Evolutionary conservation across 2,329 filamentous ascomycete species (phyloP).

Genomic region (Aaosphaeria arxii): DNA sequence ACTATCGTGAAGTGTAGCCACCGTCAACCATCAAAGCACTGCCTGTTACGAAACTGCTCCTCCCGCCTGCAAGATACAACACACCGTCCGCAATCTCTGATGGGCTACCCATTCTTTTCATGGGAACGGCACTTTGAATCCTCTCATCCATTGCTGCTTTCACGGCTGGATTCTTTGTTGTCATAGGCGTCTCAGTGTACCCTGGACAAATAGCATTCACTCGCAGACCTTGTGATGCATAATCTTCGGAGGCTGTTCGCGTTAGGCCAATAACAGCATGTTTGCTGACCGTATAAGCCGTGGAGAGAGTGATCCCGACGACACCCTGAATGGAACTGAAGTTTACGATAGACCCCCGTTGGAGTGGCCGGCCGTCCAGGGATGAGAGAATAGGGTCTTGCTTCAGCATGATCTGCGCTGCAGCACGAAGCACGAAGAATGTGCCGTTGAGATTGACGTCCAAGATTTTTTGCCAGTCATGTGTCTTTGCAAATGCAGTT

Average conservation of each 20-base stretch:
- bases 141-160: conserved; percentile 22
- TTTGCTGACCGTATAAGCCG: conserved; percentile 37
- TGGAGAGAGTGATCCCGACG: conserved; percentile 40
- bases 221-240: conserved; percentile 40
- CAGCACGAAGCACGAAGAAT: conserved; percentile 42
- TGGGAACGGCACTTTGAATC: conserved; percentile 18
- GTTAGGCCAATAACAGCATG: conserved; percentile 43
- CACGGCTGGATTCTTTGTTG: conserved; percentile 14
- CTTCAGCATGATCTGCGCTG: conserved; percentile 43
- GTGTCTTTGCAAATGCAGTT: conserved; percentile 33
- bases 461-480: conserved; percentile 41
- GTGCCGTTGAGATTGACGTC: conserved; percentile 45
- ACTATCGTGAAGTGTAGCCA: conserved; percentile 6
- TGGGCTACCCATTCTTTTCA: conserved; percentile 18
- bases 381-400: conserved; percentile 40
- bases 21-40: conserved; percentile 20
- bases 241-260: conserved; percentile 43
- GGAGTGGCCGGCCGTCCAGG: conserved; percentile 31
- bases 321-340: conserved; percentile 39
- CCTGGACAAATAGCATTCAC: conserved; percentile 37
- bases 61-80: conserved; percentile 22
- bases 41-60: conserved; percentile 23
- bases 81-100: conserved; percentile 25
- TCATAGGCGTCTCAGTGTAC: conserved; percentile 20
- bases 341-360: conserved; percentile 37